These are phyloP conservation scores for Rhododendron vialii DNA, from an alignment of 148 eudicot species.

Conservation along the genomic window DNA sequence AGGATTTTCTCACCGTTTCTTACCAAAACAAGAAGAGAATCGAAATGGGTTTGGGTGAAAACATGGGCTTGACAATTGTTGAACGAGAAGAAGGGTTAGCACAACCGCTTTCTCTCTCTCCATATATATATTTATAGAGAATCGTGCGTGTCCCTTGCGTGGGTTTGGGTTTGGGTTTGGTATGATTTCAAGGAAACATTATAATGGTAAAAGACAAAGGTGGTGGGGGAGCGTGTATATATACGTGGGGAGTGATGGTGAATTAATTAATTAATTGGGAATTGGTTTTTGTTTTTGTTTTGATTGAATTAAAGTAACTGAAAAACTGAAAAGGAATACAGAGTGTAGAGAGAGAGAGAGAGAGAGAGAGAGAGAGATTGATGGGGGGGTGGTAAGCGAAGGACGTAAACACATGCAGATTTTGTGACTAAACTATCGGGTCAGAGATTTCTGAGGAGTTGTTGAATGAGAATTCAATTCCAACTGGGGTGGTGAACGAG, in stretches of 20 bases:
- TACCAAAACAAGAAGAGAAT: background rate
- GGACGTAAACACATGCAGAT: slow-evolving; percentile 45
- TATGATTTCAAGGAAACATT: background rate
- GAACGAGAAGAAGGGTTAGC: background rate
- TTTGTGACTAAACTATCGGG: slow-evolving; percentile 49
- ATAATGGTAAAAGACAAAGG: background rate
- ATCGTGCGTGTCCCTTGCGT: background rate
- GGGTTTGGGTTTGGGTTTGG: slow-evolving; percentile 1
- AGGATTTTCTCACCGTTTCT: background rate
- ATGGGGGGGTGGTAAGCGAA: slow-evolving; percentile 2
- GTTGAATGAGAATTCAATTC: slow-evolving; percentile 25
- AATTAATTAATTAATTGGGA: background rate
- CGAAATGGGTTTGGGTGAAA: slow-evolving; percentile 11
- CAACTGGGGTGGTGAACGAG: slow-evolving; percentile 1
- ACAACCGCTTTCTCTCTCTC: background rate
- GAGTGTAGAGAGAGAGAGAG: slow-evolving; percentile 7
- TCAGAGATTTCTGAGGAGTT: slow-evolving; percentile 32
- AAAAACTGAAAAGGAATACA: slow-evolving; percentile 11
- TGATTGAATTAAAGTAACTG: slow-evolving; percentile 6
- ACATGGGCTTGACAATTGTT: background rate
- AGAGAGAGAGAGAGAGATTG: background rate
- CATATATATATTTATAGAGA: background rate
- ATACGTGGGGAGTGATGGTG: slow-evolving; percentile 10
- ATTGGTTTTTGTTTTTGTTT: background rate
- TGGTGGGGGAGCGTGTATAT: slow-evolving; percentile 10